Percentiles rank a stretch among this genome's conserved stretches.
These are phyloP conservation scores for Penicillium capsulatum DNA, from an alignment of 2,329 filamentous ascomycete genomes.

Conservation along the genomic window DNA sequence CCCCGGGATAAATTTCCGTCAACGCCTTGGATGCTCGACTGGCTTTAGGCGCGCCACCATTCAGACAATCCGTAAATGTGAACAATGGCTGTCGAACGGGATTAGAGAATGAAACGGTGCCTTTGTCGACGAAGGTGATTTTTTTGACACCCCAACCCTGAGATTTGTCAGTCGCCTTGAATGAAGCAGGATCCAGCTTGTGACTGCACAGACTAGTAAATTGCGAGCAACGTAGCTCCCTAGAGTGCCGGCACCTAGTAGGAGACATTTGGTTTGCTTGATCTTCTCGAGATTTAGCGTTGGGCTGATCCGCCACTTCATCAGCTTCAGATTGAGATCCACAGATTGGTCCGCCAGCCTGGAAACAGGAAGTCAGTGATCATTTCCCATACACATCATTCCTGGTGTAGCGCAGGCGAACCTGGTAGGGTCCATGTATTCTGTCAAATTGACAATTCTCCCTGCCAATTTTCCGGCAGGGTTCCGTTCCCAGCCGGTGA, in stretches of 20 bases:
- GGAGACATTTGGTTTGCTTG: conserved; percentile 81
- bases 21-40: conserved; percentile 73
- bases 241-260: conserved; percentile 87
- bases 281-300: conserved; percentile 81
- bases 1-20: conserved; percentile 82
- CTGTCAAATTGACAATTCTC: conserved; percentile 74
- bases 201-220: conserved; percentile 54
- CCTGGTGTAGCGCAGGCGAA: conserved; percentile 16
- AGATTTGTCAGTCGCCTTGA: not conserved
- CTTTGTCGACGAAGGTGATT: conserved; percentile 95
- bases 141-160: conserved; percentile 88
- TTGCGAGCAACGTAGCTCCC: conserved; percentile 92
- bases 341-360: conserved; percentile 86
- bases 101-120: conserved; percentile 89
- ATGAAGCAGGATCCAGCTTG: not conserved
- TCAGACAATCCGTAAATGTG: conserved; percentile 79
- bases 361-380: conserved; percentile 4
- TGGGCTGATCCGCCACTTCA: conserved; percentile 97
- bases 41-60: conserved; percentile 81
- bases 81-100: conserved; percentile 93
- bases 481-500: conserved; percentile 93
- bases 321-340: conserved; percentile 92
- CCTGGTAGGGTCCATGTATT: conserved; percentile 86
- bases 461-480: conserved; percentile 71
- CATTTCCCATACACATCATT: not conserved